Base-by-base conservation (phyloP, 495 filamentous ascomycete genomes). In the Achaetomiella virescens region DNA sequence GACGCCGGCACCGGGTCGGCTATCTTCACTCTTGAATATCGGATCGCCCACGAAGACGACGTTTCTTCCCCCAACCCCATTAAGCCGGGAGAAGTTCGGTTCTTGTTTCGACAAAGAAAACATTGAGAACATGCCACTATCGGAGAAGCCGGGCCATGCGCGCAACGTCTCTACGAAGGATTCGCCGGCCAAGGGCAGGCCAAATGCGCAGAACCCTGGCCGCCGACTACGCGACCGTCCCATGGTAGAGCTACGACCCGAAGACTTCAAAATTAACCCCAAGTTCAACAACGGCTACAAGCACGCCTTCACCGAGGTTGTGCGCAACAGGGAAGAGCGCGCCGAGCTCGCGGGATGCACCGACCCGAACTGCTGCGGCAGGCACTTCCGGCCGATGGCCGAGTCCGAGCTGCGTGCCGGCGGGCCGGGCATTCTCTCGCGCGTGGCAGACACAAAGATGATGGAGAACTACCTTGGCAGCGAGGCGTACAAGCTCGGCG, bases 251-350 rank as follows among this genome's bases (percentile, higher is more conserved):
- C 74, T 90, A 6, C 58, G 71, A 20, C 70, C 84, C 5, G 72
- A 77, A 2, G 84, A 95, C 72, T 97, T 98, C 77, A 93, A 86
- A 66, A 73, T 93, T 61, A 97, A 98, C 60, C 83, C 90, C 2
- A 66, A 75, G 12, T 72, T 72, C 45, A 95, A 91, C 64, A 74
- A 87, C 49, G 90, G 89, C 24, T 72, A 84, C 48, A 78, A 84
- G 41, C 89, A 82, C 61, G 88, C 90, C 9, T 97, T 84, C 66
- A 71, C 75, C 14, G 84, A 90, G 55, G 84, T 89, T 15, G 81
- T 96, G 43, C 86, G 93, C 47, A 82, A 77, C 33, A 85, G 77
- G 61, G 79, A 86, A 17, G 82, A 85, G 21, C 85, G 90, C n/a
- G 83, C 84, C 54, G 87, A 84, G 60, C 73, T 95, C 8, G 74